Evolutionary conservation across 75 land plant genomes (phyloP), one percentile per base, ranked within the genome.

Genomic region (Pinus albicaulis): DNA sequence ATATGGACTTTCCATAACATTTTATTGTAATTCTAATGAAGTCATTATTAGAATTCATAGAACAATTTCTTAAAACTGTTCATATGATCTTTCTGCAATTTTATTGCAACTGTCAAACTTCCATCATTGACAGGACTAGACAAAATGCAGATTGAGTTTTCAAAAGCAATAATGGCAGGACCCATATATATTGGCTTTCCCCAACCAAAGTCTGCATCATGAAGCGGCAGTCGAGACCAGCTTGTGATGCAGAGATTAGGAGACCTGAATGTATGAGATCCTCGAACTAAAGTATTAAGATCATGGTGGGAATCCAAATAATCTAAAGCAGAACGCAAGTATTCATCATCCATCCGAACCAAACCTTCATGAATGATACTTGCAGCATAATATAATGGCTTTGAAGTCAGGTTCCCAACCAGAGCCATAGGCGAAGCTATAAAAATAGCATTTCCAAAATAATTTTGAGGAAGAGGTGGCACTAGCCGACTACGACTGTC

Each of bases 131-230:
- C 77, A 16, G 92, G 78, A 66, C 89, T 88, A 3, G 92, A 83
- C 52, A 92, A 66, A 24, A 90, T 63, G 56, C 77, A 90, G 1
- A 86, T 77, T 36, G 84, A 63, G 6, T 89, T 92, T 26, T 92
- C 94, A 60, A 55, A 92, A 16, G 77, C 79, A 6, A 84, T 76
- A 3, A 68, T 78, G 0, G 80, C 84, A 41, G 89, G 91, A 0
- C 91, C 86, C 86, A 89, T 87, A 77, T 80, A 89, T 7, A 87
- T 78, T 38, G 92, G 90, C 41, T 77, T 24, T 0, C 95, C 95
- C 95, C 95, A 92, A 38, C 95, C 95, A 69, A 92, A 92, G 76
- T 90, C 90, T 34, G 86, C 90, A n/a, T 88, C 90, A 74, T 90
- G 77, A 20, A 92, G 74, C 15, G 90, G 89, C 83, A 92, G 62